These are phyloP conservation scores for Puccinia coronata DNA, from an alignment of 1,284 basidiomycete species.

Conservation along the genomic window DNA sequence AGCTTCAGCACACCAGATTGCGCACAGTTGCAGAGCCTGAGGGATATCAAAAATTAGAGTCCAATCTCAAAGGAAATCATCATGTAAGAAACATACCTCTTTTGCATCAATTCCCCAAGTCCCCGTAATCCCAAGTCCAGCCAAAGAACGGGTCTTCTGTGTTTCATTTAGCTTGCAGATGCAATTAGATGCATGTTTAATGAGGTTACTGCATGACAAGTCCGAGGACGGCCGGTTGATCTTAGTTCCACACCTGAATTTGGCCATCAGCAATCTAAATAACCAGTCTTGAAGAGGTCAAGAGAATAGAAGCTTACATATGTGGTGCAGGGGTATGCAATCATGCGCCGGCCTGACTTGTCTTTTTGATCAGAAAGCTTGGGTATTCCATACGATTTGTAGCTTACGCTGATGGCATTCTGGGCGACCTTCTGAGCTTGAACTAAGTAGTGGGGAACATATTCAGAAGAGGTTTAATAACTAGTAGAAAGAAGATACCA, in stretches of 20 bases:
- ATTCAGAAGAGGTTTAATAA: no score
- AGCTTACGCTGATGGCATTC: background rate
- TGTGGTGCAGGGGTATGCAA: slow-evolving; percentile 6
- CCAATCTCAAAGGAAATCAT: no score
- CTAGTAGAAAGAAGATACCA: no score
- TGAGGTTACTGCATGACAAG: background rate
- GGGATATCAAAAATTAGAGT: no score
- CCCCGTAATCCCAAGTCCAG: background rate
- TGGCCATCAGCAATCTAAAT: background rate
- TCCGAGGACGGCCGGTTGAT: background rate
- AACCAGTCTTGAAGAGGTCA: background rate
- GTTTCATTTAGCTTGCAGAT: background rate
- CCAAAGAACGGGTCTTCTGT: background rate
- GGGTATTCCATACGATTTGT: background rate
- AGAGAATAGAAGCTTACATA: background rate
- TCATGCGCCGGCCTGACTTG: background rate
- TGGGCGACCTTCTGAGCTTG: background rate
- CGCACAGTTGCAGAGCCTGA: no score
- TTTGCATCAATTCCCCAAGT: background rate
- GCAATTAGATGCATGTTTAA: background rate
- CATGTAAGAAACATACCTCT: background rate
- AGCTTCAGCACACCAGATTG: no score
- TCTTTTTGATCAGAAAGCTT: slow-evolving; percentile 14
- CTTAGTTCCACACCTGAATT: slow-evolving; percentile 1
- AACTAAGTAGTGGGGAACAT: background rate